phyloP scores from a whole-genome alignment of 495 filamentous ascomycete genomes.

The Hypoxylon perforatum region DNA sequence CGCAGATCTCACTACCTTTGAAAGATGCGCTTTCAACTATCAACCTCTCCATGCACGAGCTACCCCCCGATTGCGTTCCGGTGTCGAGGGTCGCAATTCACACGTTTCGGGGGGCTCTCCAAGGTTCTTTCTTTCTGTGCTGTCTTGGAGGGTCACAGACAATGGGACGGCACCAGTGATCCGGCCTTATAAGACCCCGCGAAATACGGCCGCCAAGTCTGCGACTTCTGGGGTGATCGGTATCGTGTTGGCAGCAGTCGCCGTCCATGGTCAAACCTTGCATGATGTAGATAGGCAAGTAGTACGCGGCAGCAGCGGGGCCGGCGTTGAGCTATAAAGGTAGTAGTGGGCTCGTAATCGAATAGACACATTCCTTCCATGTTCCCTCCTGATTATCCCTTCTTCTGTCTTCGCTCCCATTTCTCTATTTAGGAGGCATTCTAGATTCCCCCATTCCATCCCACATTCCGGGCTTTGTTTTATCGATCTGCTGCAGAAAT shows the following conservation, averaged over 20 bases:
- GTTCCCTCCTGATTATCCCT: neutral
- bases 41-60: neutral
- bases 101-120: slow-evolving; percentile 15
- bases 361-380: neutral
- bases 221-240: slow-evolving; percentile 6
- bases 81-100: slow-evolving; percentile 39
- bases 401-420: neutral
- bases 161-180: slow-evolving; percentile 24
- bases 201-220: slow-evolving; percentile 29
- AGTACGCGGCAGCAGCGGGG: slow-evolving; percentile 25
- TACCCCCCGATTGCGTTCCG: slow-evolving; percentile 29
- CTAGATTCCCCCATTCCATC: neutral
- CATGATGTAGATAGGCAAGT: slow-evolving; percentile 9
- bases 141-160: slow-evolving; percentile 21
- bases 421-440: neutral
- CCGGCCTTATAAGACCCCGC: slow-evolving; percentile 28
- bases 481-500: slow-evolving; percentile 32
- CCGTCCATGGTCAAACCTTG: slow-evolving; percentile 19
- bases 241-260: slow-evolving; percentile 10
- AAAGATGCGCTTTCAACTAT: slow-evolving; percentile 21
- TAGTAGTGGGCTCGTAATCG: slow-evolving; percentile 15
- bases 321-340: slow-evolving; percentile 23
- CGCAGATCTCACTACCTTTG: slow-evolving; percentile 37
- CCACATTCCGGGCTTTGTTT: neutral
- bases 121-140: neutral